Evolutionary conservation across 2,329 filamentous ascomycete genomes (phyloP), one percentile per base, ranked within the genome.

Genomic region (Xylariaceae sp.): DNA sequence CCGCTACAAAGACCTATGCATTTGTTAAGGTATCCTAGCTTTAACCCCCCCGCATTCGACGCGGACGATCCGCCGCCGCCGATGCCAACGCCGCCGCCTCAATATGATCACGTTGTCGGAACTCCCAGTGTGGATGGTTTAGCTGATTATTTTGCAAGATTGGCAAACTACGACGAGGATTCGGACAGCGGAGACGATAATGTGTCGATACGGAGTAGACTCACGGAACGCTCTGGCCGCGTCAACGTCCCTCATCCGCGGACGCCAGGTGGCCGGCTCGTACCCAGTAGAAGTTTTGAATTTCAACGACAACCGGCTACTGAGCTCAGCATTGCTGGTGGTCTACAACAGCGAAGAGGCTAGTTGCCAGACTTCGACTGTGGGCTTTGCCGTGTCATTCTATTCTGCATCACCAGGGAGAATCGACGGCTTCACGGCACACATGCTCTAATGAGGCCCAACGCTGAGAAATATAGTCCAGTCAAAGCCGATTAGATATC

Each of bases 31-130:
- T 80, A 83, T 6, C 91, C 91, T 0, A 95, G 89, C 0, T 95
- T 90, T 71, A 90, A 90, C 51, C 91, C 91, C 2, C 90, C 91
- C 0, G 82, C 89, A 0, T 96, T 95, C 62, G 86, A 94, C 54
- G 89, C 89, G 5, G 87, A 95, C 46, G 78, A 83, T 5, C 84
- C 87, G 0, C 87, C 89, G 4, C 87, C 87, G 44, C 83, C 86
- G 2, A 54, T 71, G 47, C 64, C 71, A 56, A 95, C 90, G 0
- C 90, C 90, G 1, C 91, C 91, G 7, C 91, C 91, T 1, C 83
- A 87, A 49, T 96, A 96, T 65, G 88, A 92, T 51, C 76, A 78
- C 3, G 87, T 95, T 35, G 82, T 94, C 1, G 87, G 86, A 14
- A 81, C 80, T 52, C 74, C 81, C 19, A 76, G 83, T 70, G 75